Evolutionary conservation across 495 filamentous ascomycete genomes (phyloP), one percentile per base, ranked within the genome.

Genomic region (Mycothermus thermophilus): DNA sequence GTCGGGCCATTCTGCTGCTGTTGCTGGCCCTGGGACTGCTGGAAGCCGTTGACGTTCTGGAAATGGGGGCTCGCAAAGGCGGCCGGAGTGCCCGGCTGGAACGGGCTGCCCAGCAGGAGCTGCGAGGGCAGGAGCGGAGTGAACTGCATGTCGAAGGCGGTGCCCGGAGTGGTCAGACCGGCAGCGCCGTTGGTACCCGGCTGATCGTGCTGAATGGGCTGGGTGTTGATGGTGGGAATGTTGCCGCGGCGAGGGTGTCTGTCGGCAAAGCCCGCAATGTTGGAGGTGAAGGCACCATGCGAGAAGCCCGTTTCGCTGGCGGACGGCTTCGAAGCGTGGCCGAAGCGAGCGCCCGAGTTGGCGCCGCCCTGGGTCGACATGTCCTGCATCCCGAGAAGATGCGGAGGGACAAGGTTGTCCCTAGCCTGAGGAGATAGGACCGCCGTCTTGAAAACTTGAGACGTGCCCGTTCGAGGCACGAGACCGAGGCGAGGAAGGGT

Each of bases 61-160:
- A 94, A 96, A 50, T 93, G 87, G 2, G 90, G 81, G 20, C 81
- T 93, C 24, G 77, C 72, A 58, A 96, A 96, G 20, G 80, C 76
- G 18, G 79, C 80, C 4, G 88, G 88, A 8, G 82, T 93, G 24
- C 88, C 90, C 6, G 90, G 85, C 59, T 96, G 88, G 55, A 96
- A 96, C 10, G 90, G 90, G 58, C 85, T 94, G 22, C 90, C 90
- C 16, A 97, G 75, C 16, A 97, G 75, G 45, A 97, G 71, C 58
- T 93, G 83, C 6, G 90, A 94, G 10, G 90, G 90, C 8, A 97
- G 71, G 40, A 97, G 69, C 30, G 92, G 87, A 27, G 90, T 94
- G 59, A 94, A 95, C 59, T 95, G 87, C 92, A 96, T 94, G 52
- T 96, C 87, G 51, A 82, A 93, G 21, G 71, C 84, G 25, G 83